Conservation (phyloP, 371 early-diverging fungal species). For the Mucor indicus region DNA sequence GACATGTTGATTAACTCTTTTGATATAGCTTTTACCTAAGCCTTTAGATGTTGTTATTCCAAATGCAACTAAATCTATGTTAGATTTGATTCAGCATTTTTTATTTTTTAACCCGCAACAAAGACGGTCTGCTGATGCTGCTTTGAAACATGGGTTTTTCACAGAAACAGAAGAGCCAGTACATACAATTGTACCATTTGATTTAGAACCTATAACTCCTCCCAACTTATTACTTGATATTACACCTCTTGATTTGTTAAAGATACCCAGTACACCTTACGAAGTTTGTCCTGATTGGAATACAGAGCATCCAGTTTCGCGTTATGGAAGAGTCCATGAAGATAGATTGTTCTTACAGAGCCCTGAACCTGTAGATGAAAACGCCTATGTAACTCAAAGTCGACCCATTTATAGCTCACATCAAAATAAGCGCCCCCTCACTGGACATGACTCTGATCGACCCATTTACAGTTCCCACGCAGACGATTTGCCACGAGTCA, state of each 20-base stretch:
- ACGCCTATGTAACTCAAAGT: conserved; percentile 9
- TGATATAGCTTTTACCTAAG: conserved; percentile 44
- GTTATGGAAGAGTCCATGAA: conserved; percentile 6
- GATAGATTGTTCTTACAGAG: too few relatives aligned
- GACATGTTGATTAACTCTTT: conserved; percentile 24
- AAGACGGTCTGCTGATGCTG: conserved; percentile 75
- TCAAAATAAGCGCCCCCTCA: conserved; percentile 22
- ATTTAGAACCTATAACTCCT: conserved; percentile 14
- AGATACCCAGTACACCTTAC: too few relatives aligned
- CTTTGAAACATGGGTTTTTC: conserved; percentile 73
- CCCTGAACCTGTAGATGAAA: conserved; percentile 7
- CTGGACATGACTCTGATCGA: too few relatives aligned
- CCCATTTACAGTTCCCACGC: too few relatives aligned
- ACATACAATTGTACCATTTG: conserved; percentile 6
- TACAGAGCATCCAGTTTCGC: not conserved
- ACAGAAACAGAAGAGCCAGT: conserved; percentile 13
- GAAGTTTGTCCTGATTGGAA: conserved; percentile 25
- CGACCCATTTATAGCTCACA: conserved; percentile 27
- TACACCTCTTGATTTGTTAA: too few relatives aligned
- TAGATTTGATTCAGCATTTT: conserved; percentile 75
- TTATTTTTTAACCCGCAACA: conserved; percentile 85
- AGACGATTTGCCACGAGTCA: too few relatives aligned
- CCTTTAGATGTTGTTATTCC: conserved; percentile 62
- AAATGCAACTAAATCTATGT: conserved; percentile 57
- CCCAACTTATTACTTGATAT: too few relatives aligned